Conservation (phyloP, 805 yeast genomes). For the Wickerhamomyces chambardii region DNA sequence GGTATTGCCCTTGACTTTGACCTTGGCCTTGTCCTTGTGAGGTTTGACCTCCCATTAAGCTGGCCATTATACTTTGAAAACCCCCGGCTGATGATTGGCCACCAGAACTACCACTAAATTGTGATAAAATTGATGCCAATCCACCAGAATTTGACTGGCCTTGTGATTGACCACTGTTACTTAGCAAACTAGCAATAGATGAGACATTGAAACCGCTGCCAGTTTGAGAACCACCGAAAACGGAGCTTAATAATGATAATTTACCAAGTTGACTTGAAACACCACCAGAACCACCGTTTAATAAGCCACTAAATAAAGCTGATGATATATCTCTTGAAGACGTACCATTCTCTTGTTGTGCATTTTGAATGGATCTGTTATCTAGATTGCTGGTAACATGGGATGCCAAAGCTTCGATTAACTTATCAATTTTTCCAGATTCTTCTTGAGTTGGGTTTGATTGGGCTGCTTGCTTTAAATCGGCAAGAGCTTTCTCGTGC, state of each 20-base stretch:
- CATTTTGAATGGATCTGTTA: constrained; percentile 5
- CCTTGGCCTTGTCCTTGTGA: constrained; percentile 5
- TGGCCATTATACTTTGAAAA: constrained; percentile 2
- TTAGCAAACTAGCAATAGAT: background rate
- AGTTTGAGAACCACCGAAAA: constrained; percentile 5
- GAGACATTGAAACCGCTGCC: constrained; percentile 1
- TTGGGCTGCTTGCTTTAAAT: constrained; percentile 12
- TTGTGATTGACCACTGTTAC: constrained; percentile 1
- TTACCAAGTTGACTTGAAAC: constrained; percentile 8
- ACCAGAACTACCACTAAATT: constrained; percentile 5
- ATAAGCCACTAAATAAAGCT: constrained; percentile 11
- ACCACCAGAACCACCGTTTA: constrained; percentile 10
- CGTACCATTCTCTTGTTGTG: constrained; percentile 11
- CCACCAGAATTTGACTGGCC: no score
- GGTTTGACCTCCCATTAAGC: constrained; percentile 3
- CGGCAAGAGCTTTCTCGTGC: constrained; percentile 13
- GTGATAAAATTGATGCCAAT: constrained; percentile 4
- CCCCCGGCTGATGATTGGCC: constrained; percentile 2
- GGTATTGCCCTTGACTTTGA: constrained; percentile 1
- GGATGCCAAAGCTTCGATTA: constrained; percentile 11
- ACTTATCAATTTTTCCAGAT: constrained; percentile 8
- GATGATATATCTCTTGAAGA: constrained; percentile 11
- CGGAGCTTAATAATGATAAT: constrained; percentile 7
- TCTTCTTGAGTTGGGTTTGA: constrained; percentile 12
- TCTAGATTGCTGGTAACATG: constrained; percentile 14